A percentile compares a stretch with the other conserved stretches of the same genome.
Conservation (phyloP, 106 monocot genomes). For the Platanthera guangdongensis region DNA sequence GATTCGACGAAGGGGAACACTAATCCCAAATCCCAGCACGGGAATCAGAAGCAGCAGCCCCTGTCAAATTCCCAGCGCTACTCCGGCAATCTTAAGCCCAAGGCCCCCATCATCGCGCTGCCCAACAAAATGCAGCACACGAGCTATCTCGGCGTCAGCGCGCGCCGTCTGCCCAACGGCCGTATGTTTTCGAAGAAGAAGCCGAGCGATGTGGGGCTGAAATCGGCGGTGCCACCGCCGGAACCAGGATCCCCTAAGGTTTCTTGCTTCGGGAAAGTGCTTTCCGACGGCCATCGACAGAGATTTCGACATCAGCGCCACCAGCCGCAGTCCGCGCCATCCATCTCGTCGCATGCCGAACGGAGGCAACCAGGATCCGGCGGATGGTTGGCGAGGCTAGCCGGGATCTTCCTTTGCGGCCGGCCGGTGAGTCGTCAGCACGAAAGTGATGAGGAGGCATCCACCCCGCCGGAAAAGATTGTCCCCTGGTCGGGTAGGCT, state of each 20-base stretch:
- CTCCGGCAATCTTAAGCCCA: conserved; percentile 51
- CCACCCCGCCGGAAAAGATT: neutral
- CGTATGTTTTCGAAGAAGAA: conserved; percentile 37
- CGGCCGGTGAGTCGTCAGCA: neutral
- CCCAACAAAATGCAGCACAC: conserved; percentile 52
- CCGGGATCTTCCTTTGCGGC: conserved; percentile 5
- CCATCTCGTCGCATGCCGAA: neutral
- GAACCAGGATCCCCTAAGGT: conserved; percentile 73
- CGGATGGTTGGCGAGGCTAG: conserved; percentile 9
- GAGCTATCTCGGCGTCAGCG: conserved; percentile 26
- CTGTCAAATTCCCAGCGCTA: conserved; percentile 48
- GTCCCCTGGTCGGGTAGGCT: conserved; percentile 32
- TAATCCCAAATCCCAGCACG: conserved; percentile 50
- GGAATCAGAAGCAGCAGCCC: neutral
- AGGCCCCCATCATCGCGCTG: conserved; percentile 57
- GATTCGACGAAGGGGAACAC: conserved; percentile 65
- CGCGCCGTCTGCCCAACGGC: conserved; percentile 14
- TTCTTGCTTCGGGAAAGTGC: conserved; percentile 67
- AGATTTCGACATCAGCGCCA: neutral
- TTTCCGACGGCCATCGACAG: conserved; percentile 29
- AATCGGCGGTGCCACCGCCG: conserved; percentile 10
- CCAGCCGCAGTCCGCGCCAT: neutral
- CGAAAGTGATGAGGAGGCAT: neutral
- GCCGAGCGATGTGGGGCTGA: neutral
- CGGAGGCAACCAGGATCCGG: neutral